Conservation (phyloP, 192 early-diverging fungal species). For the Funneliformis geosporum region DNA sequence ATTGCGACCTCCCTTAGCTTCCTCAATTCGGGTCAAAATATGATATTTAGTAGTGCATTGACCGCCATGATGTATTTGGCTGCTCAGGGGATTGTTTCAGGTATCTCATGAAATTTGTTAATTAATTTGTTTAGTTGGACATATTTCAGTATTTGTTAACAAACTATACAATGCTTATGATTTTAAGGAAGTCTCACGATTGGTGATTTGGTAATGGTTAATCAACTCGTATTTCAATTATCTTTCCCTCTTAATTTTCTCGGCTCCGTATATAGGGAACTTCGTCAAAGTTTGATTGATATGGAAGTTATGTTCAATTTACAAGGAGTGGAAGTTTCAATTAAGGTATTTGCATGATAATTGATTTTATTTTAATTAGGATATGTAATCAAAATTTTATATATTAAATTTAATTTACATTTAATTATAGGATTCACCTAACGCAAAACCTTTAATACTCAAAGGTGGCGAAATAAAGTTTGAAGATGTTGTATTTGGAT, state of each 20-base stretch:
- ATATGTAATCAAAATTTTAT: neutral
- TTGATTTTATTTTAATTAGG: neutral
- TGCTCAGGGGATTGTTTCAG: conserved; percentile 76
- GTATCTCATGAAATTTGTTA: conserved; percentile 4
- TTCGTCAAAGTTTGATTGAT: conserved; percentile 91
- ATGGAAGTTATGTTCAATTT: conserved; percentile 97
- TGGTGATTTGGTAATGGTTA: conserved; percentile 98
- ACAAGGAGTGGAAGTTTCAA: conserved; percentile 51
- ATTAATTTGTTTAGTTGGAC: neutral
- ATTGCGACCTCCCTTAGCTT: conserved; percentile 85
- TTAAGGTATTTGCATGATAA: conserved; percentile 30
- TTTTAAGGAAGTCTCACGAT: conserved; percentile 79
- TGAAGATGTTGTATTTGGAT: conserved; percentile 89
- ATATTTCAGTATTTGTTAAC: neutral
- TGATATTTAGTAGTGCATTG: conserved; percentile 91
- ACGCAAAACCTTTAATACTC: conserved; percentile 50
- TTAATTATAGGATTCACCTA: conserved; percentile 50
- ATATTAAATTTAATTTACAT: neutral
- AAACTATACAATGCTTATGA: neutral
- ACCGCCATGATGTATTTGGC: conserved; percentile 97
- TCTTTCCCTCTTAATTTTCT: conserved; percentile 97
- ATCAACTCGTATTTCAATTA: conserved; percentile 97
- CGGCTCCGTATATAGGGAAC: conserved; percentile 96
- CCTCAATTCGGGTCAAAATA: conserved; percentile 94
- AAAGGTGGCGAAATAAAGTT: conserved; percentile 83